Conservation (phyloP, 306 rosid genomes). For the Quercus mongolica region DNA sequence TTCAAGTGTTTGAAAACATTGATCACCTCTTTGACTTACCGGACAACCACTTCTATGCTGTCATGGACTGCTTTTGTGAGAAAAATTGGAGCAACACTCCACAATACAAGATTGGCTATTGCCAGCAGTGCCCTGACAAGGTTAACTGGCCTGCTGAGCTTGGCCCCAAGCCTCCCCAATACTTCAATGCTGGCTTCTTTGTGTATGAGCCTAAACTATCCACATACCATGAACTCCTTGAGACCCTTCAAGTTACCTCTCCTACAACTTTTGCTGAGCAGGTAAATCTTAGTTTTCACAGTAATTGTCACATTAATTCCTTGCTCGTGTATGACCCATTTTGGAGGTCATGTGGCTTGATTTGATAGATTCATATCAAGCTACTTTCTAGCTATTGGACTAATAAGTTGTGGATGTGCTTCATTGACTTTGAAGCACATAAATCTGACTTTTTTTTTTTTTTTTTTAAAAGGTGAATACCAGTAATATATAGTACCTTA, state of each 20-base stretch:
- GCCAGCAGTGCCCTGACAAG: slow-evolving; percentile 74
- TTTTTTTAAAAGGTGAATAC: no score
- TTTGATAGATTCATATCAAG: no score
- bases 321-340: no score
- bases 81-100: slow-evolving; percentile 57
- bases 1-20: slow-evolving; percentile 66
- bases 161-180: slow-evolving; percentile 66
- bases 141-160: slow-evolving; percentile 55
- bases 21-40: slow-evolving; percentile 67
- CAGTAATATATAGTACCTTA: no score
- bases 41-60: slow-evolving; percentile 60
- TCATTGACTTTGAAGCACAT: no score
- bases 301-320: neutral
- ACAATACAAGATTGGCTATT: slow-evolving; percentile 57
- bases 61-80: slow-evolving; percentile 84
- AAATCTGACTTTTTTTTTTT: no score
- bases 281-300: slow-evolving; percentile 19
- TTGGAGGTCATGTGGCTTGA: no score
- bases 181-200: slow-evolving; percentile 87
- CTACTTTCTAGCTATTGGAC: no score
- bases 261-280: slow-evolving; percentile 86
- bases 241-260: slow-evolving; percentile 25
- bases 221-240: slow-evolving; percentile 51
- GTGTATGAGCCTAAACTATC: slow-evolving; percentile 52
- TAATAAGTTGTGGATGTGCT: no score